phyloP scores from a whole-genome alignment of 345 rosid species.

The Viola odorata region DNA sequence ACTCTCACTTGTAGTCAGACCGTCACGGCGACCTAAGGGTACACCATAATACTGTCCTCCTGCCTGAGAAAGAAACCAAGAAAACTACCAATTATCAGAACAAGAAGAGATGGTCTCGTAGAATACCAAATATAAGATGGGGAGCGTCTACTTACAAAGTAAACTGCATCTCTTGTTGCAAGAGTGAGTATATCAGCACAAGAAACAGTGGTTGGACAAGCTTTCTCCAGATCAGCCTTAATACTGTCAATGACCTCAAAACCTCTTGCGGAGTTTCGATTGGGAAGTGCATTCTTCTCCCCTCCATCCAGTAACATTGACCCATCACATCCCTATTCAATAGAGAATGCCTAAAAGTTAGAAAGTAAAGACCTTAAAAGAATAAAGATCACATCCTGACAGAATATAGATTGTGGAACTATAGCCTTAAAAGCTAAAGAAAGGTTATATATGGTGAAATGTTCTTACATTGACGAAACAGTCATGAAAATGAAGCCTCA shows the following conservation, averaged over 20 bases:
- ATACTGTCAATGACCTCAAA: conserved; percentile 58
- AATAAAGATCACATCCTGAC: conserved; percentile 48
- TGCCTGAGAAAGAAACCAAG: conserved; percentile 18
- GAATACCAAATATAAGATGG: not conserved
- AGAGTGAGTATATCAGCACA: conserved; percentile 58
- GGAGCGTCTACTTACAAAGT: conserved; percentile 26
- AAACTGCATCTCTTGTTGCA: conserved; percentile 55
- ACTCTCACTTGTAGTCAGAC: conserved; percentile 36
- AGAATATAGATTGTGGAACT: not conserved
- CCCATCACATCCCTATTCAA: conserved; percentile 61
- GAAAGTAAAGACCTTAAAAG: not conserved
- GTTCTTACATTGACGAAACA: conserved; percentile 52
- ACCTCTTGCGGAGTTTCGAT: conserved; percentile 53
- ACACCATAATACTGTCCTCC: conserved; percentile 55
- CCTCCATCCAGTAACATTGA: conserved; percentile 57
- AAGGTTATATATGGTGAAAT: not conserved
- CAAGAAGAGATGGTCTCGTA: not conserved
- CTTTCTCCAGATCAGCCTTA: conserved; percentile 47
- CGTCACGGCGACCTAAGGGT: conserved; percentile 59
- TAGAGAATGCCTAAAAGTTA: not conserved
- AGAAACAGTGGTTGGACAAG: conserved; percentile 56
- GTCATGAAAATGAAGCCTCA: conserved; percentile 69
- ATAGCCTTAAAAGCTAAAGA: not conserved
- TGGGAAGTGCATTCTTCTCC: conserved; percentile 46
- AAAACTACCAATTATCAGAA: not conserved